phyloP scores from a whole-genome alignment of 2,329 filamentous ascomycete species.

The Pestalotiopsis sp. region DNA sequence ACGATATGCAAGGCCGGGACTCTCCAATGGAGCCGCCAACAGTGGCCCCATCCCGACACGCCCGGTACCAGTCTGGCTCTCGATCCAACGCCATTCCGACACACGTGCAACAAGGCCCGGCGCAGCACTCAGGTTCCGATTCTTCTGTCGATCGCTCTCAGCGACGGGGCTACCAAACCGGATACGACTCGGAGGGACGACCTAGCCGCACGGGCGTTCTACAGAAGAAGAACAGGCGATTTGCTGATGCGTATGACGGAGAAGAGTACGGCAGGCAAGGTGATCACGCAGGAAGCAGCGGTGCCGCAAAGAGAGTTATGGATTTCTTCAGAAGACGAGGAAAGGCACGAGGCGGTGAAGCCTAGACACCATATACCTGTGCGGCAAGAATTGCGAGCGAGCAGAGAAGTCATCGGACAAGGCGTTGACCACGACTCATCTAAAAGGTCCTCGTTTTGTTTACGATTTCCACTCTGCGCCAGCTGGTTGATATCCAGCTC shows the following conservation, averaged over 20 bases:
- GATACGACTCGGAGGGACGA: slow-evolving; percentile 44
- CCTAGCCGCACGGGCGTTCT: slow-evolving; percentile 56
- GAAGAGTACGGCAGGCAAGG: slow-evolving; percentile 60
- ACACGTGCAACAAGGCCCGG: slow-evolving; percentile 48
- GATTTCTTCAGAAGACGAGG: slow-evolving; percentile 93
- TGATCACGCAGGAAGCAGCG: slow-evolving; percentile 79
- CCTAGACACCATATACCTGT: slow-evolving; percentile 15
- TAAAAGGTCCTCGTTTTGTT: neutral
- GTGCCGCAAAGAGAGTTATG: slow-evolving; percentile 91
- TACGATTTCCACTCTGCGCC: too few relatives aligned
- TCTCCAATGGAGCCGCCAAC: slow-evolving; percentile 26
- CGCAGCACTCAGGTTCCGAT: slow-evolving; percentile 54
- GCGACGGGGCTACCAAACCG: slow-evolving; percentile 45
- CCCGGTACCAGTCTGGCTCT: slow-evolving; percentile 42
- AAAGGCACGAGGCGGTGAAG: slow-evolving; percentile 67
- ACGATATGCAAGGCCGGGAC: slow-evolving; percentile 34
- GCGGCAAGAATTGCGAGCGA: neutral
- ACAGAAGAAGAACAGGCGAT: slow-evolving; percentile 85
- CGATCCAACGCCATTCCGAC: slow-evolving; percentile 46
- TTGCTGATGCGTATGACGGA: slow-evolving; percentile 85
- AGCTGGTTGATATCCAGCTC: neutral
- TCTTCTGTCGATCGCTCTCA: slow-evolving; percentile 50
- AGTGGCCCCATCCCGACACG: slow-evolving; percentile 38
- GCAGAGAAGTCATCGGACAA: neutral
- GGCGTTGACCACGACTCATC: neutral